A percentile compares a stretch with the other conserved stretches of the same genome.
phyloP scores from a whole-genome alignment of 345 rosid species.

The Gossypioides kirkii region DNA sequence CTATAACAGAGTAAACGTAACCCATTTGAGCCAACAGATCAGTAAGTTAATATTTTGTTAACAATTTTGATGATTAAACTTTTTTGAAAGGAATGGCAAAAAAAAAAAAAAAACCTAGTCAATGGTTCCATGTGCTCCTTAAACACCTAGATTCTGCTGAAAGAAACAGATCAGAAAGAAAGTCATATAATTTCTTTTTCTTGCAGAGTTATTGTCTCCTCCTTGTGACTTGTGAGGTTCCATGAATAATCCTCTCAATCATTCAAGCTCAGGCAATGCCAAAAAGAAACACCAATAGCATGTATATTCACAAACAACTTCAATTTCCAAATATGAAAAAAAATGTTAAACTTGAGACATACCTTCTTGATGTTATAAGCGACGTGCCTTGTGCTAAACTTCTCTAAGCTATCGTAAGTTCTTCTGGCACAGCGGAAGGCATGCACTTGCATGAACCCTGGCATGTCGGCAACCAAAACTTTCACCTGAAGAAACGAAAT shows the following conservation, averaged over 20 bases:
- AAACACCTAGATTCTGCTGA: background rate
- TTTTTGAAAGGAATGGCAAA: background rate
- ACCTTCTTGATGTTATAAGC: conserved; percentile 91
- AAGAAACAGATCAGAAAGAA: conserved; percentile 3
- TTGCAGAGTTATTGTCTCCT: conserved; percentile 9
- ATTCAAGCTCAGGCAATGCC: conserved; percentile 10
- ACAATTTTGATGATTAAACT: too few species aligned
- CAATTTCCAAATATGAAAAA: too few species aligned
- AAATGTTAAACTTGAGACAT: background rate
- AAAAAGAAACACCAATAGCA: conserved; percentile 8
- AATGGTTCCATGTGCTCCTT: background rate
- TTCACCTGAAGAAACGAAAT: conserved; percentile 72
- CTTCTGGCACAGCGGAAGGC: conserved; percentile 78
- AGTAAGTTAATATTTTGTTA: background rate
- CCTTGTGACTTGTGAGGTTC: conserved; percentile 10
- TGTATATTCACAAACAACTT: too few species aligned
- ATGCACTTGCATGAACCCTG: conserved; percentile 84
- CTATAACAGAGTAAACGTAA: too few species aligned
- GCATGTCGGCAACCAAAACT: conserved; percentile 81
- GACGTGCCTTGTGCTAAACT: conserved; percentile 72
- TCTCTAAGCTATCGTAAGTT: conserved; percentile 66
- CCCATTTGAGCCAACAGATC: too few species aligned
- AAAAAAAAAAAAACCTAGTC: background rate
- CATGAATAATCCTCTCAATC: background rate
- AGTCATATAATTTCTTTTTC: background rate